Base-by-base conservation (phyloP, 2,329 filamentous ascomycete genomes). In the Thelonectria rubi region DNA sequence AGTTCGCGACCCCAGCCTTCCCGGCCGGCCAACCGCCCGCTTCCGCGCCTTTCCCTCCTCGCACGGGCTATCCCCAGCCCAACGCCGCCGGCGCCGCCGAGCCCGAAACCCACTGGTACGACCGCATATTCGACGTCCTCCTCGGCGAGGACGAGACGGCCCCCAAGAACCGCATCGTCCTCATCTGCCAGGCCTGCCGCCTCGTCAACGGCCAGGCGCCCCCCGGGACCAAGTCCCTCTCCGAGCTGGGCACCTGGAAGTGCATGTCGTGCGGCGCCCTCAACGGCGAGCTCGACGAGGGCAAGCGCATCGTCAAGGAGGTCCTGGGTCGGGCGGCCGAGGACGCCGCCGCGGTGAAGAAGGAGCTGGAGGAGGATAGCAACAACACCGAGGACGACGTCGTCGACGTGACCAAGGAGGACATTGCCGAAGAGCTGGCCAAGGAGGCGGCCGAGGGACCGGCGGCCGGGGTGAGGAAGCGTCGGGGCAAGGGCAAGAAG, bases 171-270 rank as follows among this genome's bases (percentile, higher is more conserved):
- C 88, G 95, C 17, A 87, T 97, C 60, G 94, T 89, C 8, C 82
- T 99, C 65, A 92, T 99, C 57, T 99, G 95, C 78, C 77, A 82
- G 32, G 82, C 85, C 40, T 99, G 95, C 75, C 85, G 92, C 30
- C 85, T 97, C 1, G 94, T 99, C 49, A 99, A 99, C 74, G 95
- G 96, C 0, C 95, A 97, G 75, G 95, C 95, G 3, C 94, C 95
- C 2, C 94, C 95, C 0, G 95, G 95, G 1, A 89, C 91, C 0
- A 90, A 88, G 68, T 86, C 83, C 0, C 79, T 94, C 1, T 87
- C 91, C 40, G 94, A 97, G 53, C 73, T 99, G 1, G 95, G 94
- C 2, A 83, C 84, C 63, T 99, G 95, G 95, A 88, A 89, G 62
- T 99, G 95, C 76, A 91, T 92, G 74, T 87, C 87, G n/a, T 99